Evolutionary conservation across 768 basidiomycete species (phyloP).

Genomic region (Lactarius tabidus): DNA sequence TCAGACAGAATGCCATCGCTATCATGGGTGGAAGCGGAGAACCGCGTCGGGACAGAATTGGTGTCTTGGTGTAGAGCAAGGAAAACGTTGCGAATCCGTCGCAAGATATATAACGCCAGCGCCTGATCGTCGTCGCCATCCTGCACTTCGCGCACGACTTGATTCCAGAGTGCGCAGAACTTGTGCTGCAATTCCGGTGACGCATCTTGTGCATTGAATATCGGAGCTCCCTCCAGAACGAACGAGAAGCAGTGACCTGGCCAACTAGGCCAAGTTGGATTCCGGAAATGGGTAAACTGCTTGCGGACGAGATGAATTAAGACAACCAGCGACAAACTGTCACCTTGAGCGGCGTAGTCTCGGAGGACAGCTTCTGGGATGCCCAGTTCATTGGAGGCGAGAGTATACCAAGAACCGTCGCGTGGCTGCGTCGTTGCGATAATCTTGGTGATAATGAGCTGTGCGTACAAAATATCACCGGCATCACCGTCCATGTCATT

Average conservation of each 20-base stretch:
- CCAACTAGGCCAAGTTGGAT: neutral
- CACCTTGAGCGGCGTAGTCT: neutral
- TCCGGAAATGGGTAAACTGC: neutral
- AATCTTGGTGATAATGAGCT: no score
- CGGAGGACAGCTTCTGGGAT: neutral
- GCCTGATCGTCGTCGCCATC: neutral
- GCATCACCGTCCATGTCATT: no score
- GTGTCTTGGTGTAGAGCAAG: neutral
- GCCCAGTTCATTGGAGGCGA: neutral
- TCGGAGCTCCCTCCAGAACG: neutral
- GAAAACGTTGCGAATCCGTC: neutral
- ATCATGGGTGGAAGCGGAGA: no score
- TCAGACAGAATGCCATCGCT: no score
- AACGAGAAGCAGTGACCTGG: no score
- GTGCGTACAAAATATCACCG: no score
- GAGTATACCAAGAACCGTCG: neutral
- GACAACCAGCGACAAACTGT: neutral
- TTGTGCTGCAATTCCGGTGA: no score
- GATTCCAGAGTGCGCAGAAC: no score
- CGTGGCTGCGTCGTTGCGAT: no score
- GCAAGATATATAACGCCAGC: neutral
- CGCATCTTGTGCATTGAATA: neutral
- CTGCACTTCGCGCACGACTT: no score
- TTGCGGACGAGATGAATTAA: no score
- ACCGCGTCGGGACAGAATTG: neutral